Conservation (phyloP, 306 rosid species). For the Prosopis cineraria region DNA sequence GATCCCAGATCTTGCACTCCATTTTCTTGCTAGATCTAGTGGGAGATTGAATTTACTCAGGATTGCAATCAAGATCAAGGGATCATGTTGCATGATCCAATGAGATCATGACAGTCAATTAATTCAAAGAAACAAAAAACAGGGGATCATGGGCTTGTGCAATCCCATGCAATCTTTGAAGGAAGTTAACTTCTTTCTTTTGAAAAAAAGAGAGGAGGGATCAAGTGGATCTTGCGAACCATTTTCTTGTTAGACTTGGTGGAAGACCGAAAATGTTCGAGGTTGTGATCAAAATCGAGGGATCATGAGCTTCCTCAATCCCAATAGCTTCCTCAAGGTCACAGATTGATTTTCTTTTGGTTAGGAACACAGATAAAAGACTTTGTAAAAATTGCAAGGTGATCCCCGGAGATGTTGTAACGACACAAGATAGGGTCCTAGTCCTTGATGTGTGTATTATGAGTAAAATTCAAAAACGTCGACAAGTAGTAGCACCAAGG, state of each 20-base stretch:
- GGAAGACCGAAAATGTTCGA: background rate
- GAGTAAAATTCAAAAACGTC: too few species aligned
- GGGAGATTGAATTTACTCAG: background rate
- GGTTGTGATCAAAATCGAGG: background rate
- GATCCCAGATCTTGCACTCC: background rate
- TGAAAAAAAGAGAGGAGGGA: background rate
- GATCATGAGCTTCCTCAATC: background rate
- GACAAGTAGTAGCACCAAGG: too few species aligned
- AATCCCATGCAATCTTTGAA: background rate
- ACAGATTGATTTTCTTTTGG: too few species aligned
- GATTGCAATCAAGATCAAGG: background rate
- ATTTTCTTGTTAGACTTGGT: background rate
- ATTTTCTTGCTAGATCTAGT: background rate
- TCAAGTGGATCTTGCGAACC: background rate
- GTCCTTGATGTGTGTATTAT: too few species aligned
- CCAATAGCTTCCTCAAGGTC: too few species aligned
- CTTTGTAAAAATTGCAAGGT: too few species aligned
- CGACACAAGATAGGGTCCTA: too few species aligned
- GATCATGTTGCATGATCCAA: background rate
- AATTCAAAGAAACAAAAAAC: background rate
- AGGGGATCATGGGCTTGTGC: background rate
- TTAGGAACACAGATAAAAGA: too few species aligned
- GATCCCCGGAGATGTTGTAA: too few species aligned
- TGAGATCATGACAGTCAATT: background rate
- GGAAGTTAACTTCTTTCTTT: background rate